Evolutionary conservation across 805 yeast genomes (phyloP), one percentile per base, ranked within the genome.

Genomic region (Schizosaccharomyces japonicus): DNA sequence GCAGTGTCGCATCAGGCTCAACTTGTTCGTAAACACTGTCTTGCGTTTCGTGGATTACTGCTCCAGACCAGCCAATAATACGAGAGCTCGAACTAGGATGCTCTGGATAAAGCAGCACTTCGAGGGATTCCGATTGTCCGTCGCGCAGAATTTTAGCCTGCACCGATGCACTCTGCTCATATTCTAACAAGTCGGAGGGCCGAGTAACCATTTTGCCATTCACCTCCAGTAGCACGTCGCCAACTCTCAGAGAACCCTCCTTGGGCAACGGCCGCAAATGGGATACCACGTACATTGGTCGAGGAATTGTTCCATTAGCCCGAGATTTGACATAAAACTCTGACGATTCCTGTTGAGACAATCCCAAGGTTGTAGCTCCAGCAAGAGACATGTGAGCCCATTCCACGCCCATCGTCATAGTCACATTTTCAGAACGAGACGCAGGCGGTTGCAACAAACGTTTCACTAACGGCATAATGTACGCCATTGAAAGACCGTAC

Each of bases 321-420:
- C 23, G 17, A 4, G 42, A 36, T 36, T 36, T 36, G 6, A 36
- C n/a, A 5, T 36, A 36, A 19, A 36, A 36, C n/a, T 36, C 42
- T 19, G 42, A 36, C 5, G 42, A 36, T 17, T 27, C 15, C 3
- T 7, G 17, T 23, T 36, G 42, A 8, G 42, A 36, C 26, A 36
- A 15, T 36, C 42, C 42, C 7, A 36, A 23, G 17, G 42, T 36
- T 19, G 42, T 19, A 5, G 42, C 87, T 0, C 90, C 73, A 21
- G 84, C 94, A n/a, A 93, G 92, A 56, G 81, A 70, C 39, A 81
- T 72, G 60, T 94, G 74, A 2, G 92, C 93, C 56, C 74, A 78
- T 23, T 76, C 69, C 25, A 83, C 66, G 1, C 81, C 70, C 29
- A 78, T 65, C 0, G 84, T 67, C 13, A 71, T 70, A 54, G 81